Percentiles rank a stretch among this genome's conserved stretches.
Evolutionary conservation across 2,329 filamentous ascomycete genomes (phyloP).

Genomic region (Hypoxylon sp.): DNA sequence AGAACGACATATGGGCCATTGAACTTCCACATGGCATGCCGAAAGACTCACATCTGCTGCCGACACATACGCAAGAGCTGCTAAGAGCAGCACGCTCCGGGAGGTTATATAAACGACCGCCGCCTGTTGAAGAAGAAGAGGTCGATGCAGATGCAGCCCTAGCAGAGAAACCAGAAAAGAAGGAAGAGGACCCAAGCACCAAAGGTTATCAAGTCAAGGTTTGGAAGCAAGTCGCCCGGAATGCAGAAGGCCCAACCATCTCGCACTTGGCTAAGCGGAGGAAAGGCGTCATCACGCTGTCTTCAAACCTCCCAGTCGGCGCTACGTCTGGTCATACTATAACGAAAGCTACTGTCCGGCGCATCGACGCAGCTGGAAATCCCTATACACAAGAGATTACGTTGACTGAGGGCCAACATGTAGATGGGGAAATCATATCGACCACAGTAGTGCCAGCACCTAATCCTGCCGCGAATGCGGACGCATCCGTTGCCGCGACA

Average conservation of each 20-base stretch:
- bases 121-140: slow-evolving; percentile 73
- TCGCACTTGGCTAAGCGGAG: slow-evolving; percentile 74
- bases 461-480: slow-evolving; percentile 68
- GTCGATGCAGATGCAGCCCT: slow-evolving; percentile 63
- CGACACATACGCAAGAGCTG: slow-evolving; percentile 85
- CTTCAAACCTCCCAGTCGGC: slow-evolving; percentile 65
- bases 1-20: slow-evolving; percentile 78
- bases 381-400: slow-evolving; percentile 88
- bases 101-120: slow-evolving; percentile 79
- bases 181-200: slow-evolving; percentile 71
- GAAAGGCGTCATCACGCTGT: slow-evolving; percentile 72
- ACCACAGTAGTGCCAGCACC: slow-evolving; percentile 70
- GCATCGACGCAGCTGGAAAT: slow-evolving; percentile 83
- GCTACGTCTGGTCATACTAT: slow-evolving; percentile 69
- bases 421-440: slow-evolving; percentile 85
- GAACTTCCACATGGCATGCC: slow-evolving; percentile 88
- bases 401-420: slow-evolving; percentile 81
- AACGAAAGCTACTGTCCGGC: slow-evolving; percentile 84
- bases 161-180: slow-evolving; percentile 70
- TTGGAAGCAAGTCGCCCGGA: slow-evolving; percentile 75
- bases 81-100: slow-evolving; percentile 85
- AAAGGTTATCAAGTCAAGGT: slow-evolving; percentile 70
- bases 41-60: slow-evolving; percentile 83
- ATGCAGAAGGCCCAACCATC: slow-evolving; percentile 66
- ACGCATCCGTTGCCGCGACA: slow-evolving; percentile 63